A percentile compares a stretch with the other conserved stretches of the same genome.
phyloP scores from a whole-genome alignment of 1,284 basidiomycete genomes.

The Tylopilus sp. region DNA sequence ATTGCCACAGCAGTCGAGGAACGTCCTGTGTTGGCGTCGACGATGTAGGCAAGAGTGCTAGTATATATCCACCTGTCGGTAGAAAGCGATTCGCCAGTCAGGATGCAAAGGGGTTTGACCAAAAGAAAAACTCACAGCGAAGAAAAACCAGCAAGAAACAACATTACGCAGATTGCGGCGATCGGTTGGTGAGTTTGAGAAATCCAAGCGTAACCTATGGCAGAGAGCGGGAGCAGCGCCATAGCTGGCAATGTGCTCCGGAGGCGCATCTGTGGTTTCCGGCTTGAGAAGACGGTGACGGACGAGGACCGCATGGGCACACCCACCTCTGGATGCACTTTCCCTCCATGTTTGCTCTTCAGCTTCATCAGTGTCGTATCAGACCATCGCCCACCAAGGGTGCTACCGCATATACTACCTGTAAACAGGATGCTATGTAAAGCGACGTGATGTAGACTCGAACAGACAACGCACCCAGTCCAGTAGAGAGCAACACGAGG shows the following conservation, averaged over 20 bases:
- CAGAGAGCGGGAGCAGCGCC: conserved; percentile 52
- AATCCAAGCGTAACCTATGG: conserved; percentile 77
- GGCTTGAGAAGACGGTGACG: background rate
- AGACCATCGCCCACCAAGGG: conserved; percentile 78
- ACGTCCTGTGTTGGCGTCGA: conserved; percentile 74
- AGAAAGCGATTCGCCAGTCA: conserved; percentile 1
- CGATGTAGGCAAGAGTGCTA: conserved; percentile 70
- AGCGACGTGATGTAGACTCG: background rate
- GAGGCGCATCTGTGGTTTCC: conserved; percentile 61
- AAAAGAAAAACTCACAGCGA: conserved; percentile 30
- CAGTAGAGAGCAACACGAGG: conserved; percentile 71
- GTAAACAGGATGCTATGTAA: conserved; percentile 8
- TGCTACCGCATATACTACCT: conserved; percentile 66
- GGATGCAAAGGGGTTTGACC: background rate
- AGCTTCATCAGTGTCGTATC: conserved; percentile 59
- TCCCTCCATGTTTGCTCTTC: conserved; percentile 58
- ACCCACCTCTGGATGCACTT: conserved; percentile 61
- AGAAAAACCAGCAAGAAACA: conserved; percentile 66
- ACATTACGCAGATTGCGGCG: conserved; percentile 57
- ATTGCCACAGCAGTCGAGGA: conserved; percentile 68
- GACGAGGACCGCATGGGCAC: background rate
- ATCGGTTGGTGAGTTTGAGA: conserved; percentile 63
- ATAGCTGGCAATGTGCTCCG: conserved; percentile 57
- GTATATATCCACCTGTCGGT: conserved; percentile 59
- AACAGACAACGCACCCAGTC: conserved; percentile 47